Base-by-base conservation (phyloP, 2,329 filamentous ascomycete genomes). In the Dryadomyces quercivorus region DNA sequence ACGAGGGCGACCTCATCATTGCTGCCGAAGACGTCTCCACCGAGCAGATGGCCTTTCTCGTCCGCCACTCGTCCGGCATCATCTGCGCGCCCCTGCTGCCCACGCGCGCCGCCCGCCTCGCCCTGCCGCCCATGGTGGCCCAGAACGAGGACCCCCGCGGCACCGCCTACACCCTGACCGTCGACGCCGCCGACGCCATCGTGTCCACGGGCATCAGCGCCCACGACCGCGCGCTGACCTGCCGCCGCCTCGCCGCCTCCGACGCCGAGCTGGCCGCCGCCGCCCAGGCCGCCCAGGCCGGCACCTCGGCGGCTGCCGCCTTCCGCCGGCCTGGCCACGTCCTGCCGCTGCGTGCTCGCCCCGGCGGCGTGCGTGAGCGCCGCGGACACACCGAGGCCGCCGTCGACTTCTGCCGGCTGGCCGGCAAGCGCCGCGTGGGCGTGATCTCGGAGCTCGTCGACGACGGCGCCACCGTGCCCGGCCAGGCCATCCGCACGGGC, bases 1-100 rank as follows among this genome's bases (percentile, higher is more conserved):
- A 98, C 70, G 93, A 98, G 78, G 93, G 91, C 69, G 93, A 98
- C 73, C 81, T 98, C 50, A 96, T 97, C 70, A 94, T 97, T 66
- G 88, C 93, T 61, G 92, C 90, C 59, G 75, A 89, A 61, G 79
- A 86, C 64, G 74, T 96, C 60, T 95, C 92, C 9, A 78, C 90
- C 22, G 80, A 87, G 60, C 92, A 97, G 72, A 94, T 95, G 84
- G 88, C 90, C 63, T 98, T 96, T 75, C 85, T 98, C 79, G 81
- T 98, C 69, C 88, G 90, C 64, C 82, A 95, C 75, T 86, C 87
- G 43, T 89, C 88, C 3, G 93, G 93, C 66, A 82, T 92, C 65
- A 85, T 98, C 72, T 97, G 93, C 81, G 87, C 86, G 0, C 92
- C 93, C 16, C 77, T 97, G 58, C 76, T 81, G 51, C 77, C 85